These are phyloP conservation scores for Sphaerulina vaccinii DNA, from an alignment of 2,329 filamentous ascomycete genomes.

Conservation along the genomic window DNA sequence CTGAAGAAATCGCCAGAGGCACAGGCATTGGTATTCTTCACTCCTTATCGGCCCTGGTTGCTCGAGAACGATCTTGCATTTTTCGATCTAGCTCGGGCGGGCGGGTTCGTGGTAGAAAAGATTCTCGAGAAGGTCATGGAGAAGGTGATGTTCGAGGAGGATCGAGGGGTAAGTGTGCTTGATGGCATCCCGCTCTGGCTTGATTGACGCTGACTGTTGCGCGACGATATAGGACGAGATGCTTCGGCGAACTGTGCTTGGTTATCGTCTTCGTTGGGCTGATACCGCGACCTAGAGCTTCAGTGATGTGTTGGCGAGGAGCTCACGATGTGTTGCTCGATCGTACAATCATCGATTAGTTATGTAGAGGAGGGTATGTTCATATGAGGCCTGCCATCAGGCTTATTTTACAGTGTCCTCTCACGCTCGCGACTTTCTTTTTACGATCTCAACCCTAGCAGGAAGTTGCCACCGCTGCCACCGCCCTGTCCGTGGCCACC, in stretches of 20 bases:
- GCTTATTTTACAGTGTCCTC: conserved; percentile 12
- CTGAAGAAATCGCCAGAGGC: conserved; percentile 58
- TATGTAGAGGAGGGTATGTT: conserved; percentile 23
- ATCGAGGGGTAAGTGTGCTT: conserved; percentile 63
- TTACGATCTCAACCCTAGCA: conserved; percentile 63
- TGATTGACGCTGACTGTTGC: background rate
- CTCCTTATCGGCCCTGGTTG: conserved; percentile 89
- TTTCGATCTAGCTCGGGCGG: conserved; percentile 71
- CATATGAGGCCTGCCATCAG: conserved; percentile 8
- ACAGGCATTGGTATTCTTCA: conserved; percentile 85
- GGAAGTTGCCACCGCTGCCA: conserved; percentile 55
- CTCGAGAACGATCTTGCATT: conserved; percentile 80
- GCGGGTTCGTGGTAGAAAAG: conserved; percentile 74
- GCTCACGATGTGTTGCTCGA: too few relatives aligned
- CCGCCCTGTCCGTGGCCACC: conserved; percentile 61
- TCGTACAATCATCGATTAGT: too few relatives aligned
- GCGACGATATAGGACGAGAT: conserved; percentile 61
- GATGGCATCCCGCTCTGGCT: background rate
- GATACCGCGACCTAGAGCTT: background rate
- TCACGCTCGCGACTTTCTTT: background rate
- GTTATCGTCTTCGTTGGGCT: conserved; percentile 69
- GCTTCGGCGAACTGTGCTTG: conserved; percentile 77
- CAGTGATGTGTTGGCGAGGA: too few relatives aligned
- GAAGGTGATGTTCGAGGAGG: conserved; percentile 83
- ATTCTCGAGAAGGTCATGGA: conserved; percentile 80